phyloP scores from a whole-genome alignment of 805 yeast species.

The Groenewaldozyma tartarivorans region DNA sequence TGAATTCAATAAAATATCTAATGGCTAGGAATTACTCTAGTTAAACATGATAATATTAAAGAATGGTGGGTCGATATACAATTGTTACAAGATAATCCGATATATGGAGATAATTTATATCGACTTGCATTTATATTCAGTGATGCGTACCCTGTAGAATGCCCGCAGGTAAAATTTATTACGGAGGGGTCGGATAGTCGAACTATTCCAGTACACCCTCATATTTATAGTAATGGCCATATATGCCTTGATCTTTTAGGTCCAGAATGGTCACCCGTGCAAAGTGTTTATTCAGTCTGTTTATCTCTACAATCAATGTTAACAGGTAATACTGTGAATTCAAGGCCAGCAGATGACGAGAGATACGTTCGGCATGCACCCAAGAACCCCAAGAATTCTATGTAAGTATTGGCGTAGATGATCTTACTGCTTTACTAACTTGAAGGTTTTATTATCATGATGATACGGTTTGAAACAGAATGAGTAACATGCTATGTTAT shows the following conservation, averaged over 20 bases:
- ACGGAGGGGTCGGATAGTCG: conserved; percentile 12
- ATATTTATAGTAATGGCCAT: conserved; percentile 66
- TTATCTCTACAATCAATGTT: conserved; percentile 61
- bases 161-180: conserved; percentile 51
- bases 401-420: conserved; percentile 11
- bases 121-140: conserved; percentile 37
- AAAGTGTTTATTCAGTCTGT: conserved; percentile 28
- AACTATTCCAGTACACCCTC: conserved; percentile 61
- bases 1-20: not conserved
- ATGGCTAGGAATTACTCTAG: conserved; percentile 23
- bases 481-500: no score
- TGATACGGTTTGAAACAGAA: no score
- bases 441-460: conserved; percentile 50
- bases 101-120: conserved; percentile 32
- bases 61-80: conserved; percentile 31
- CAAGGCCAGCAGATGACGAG: conserved; percentile 51
- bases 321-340: conserved; percentile 34
- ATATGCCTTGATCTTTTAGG: conserved; percentile 62
- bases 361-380: conserved; percentile 46
- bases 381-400: conserved; percentile 39
- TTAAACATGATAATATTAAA: conserved; percentile 27
- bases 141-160: conserved; percentile 44
- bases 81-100: conserved; percentile 28
- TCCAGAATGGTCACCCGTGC: conserved; percentile 59
- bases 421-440: not conserved